These are phyloP conservation scores for Pholiota adiposa DNA, from an alignment of 1,284 basidiomycete genomes.

Conservation along the genomic window DNA sequence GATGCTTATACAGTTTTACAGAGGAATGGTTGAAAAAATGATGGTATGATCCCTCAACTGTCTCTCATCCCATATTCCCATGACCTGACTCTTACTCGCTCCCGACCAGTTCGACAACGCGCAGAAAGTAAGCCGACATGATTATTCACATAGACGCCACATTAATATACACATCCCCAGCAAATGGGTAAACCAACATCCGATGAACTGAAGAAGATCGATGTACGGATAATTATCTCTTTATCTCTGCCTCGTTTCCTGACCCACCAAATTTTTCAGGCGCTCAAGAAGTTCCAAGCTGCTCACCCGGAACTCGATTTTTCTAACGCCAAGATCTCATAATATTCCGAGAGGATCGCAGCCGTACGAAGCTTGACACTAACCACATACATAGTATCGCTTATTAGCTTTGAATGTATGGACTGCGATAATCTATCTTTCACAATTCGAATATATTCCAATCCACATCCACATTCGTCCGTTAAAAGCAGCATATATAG, in stretches of 20 bases:
- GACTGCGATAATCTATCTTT: background rate
- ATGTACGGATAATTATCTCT: slow-evolving; percentile 51
- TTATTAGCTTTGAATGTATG: background rate
- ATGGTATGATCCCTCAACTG: slow-evolving; percentile 67
- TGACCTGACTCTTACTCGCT: slow-evolving; percentile 14
- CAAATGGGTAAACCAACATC: slow-evolving; percentile 96
- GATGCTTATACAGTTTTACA: slow-evolving; percentile 32
- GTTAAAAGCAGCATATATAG: background rate
- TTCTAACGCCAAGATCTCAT: slow-evolving; percentile 87
- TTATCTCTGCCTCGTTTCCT: background rate
- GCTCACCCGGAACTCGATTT: slow-evolving; percentile 95
- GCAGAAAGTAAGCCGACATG: slow-evolving; percentile 71
- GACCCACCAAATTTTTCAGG: slow-evolving; percentile 44
- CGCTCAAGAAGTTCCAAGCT: slow-evolving; percentile 87
- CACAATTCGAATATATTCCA: no score
- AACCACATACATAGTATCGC: background rate
- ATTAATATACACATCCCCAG: slow-evolving; percentile 43
- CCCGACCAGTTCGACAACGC: slow-evolving; percentile 90
- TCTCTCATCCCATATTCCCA: background rate
- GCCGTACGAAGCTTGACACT: background rate
- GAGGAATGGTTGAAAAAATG: slow-evolving; percentile 99
- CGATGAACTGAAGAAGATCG: slow-evolving; percentile 88
- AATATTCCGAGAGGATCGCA: slow-evolving; percentile 17
- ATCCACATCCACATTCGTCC: background rate
- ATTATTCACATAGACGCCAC: slow-evolving; percentile 2